Base-by-base conservation (phyloP, 441 rosid species). In the Hura crepitans region DNA sequence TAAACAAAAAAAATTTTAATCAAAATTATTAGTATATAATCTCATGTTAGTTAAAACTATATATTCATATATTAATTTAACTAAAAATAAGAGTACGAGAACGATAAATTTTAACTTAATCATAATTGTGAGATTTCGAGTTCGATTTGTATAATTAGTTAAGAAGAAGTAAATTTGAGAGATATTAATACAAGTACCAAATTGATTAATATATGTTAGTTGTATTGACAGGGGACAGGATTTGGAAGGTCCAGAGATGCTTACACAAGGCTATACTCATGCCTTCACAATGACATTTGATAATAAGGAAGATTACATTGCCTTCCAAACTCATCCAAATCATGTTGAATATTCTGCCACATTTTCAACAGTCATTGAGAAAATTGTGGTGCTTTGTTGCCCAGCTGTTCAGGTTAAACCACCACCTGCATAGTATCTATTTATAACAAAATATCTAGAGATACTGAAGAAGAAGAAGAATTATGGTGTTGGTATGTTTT, bases 221-320 rank as follows among this genome's bases (percentile, higher is more conserved):
- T n/a, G 20, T 37, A 30, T 28, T 33, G 7, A 35, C 81, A 91
- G 98, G 97, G 98, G 98, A 28, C 81, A 87, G 54, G 97, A 91
- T 76, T 68, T 75, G 20, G 95, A 93, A 75, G 81, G 96, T 55
- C 85, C 68, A n/a, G 98, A 91, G 80, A 86, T 87, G 96, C 89
- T 93, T 18, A 85, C 86, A 65, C 96, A 93, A 83, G 98, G 98
- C 22, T 91, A 83, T 42, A 87, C 93, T 28, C 98, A 93, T 73
- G 88, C 85, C 68, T 83, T 93, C 81, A 42, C 85, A 20, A 87
- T 91, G 96, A 87, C 90, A 53, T 91, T 93, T 77, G 83, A 81
- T 63, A 85, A 78, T 35, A 91, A 89, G 73, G 95, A 91, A 79
- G 96, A 84, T 68, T 84, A 81, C 77, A 72, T 69, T 37, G 78